These are phyloP conservation scores for Fusarium sterilihyphosum DNA, from an alignment of 2,329 filamentous ascomycete genomes.

Conservation along the genomic window DNA sequence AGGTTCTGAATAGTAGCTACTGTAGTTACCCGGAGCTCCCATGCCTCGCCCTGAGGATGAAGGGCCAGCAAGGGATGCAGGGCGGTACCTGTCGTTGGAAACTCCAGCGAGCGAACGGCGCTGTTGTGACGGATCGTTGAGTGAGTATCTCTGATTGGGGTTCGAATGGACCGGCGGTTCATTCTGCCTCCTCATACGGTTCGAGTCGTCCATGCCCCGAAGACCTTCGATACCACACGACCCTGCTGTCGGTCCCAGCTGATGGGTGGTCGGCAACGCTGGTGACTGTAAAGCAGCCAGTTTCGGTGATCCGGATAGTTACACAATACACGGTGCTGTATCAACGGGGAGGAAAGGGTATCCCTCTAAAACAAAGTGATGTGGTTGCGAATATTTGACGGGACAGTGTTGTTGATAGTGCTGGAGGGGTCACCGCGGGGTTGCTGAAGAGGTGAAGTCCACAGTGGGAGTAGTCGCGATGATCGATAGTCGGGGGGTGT, in stretches of 20 bases:
- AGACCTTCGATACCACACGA: slow-evolving; percentile 62
- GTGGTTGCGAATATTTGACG: slow-evolving; percentile 6
- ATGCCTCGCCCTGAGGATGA: slow-evolving; percentile 60
- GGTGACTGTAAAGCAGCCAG: slow-evolving; percentile 40
- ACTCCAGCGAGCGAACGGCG: slow-evolving; percentile 48
- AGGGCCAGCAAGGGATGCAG: slow-evolving; percentile 61
- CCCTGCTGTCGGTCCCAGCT: slow-evolving; percentile 68
- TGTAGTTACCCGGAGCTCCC: slow-evolving; percentile 67
- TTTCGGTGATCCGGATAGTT: slow-evolving; percentile 27
- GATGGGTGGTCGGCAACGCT: slow-evolving; percentile 66
- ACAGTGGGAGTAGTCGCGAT: slow-evolving; percentile 40
- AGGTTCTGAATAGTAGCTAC: slow-evolving; percentile 68
- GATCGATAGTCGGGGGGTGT: slow-evolving; percentile 40
- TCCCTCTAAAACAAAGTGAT: neutral
- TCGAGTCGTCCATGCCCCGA: slow-evolving; percentile 82
- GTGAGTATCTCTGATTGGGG: slow-evolving; percentile 63
- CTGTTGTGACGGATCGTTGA: slow-evolving; percentile 61
- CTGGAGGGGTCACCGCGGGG: slow-evolving; percentile 43
- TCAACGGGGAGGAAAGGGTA: slow-evolving; percentile 4
- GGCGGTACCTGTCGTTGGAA: slow-evolving; percentile 57
- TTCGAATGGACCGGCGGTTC: slow-evolving; percentile 73
- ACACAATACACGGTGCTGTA: slow-evolving; percentile 13
- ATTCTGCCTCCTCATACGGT: slow-evolving; percentile 78
- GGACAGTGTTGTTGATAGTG: slow-evolving; percentile 19
- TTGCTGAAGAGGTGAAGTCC: slow-evolving; percentile 34